Evolutionary conservation across 2,329 filamentous ascomycete genomes (phyloP), one percentile per base, ranked within the genome.

Genomic region (Macroventuria anomochaeta): DNA sequence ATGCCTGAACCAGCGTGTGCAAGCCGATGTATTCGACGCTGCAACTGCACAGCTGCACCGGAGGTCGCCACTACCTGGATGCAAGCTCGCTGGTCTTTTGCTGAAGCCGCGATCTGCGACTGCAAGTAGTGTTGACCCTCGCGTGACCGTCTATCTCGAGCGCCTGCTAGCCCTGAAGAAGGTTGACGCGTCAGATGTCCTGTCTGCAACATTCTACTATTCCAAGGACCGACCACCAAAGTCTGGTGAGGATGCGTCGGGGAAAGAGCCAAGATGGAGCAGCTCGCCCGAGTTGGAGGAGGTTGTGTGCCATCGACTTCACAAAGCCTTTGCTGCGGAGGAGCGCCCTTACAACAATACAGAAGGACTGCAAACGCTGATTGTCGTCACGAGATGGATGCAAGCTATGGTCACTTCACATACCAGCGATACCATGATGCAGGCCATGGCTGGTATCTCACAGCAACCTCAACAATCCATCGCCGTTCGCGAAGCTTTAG

Each of bases 401-500:
- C 68, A 73, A 23, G 65, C 71, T 7, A 68, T 75, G 69, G 70
- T 73, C n/a, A 70, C 70, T 7, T 71, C 72, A 42, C 72, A 75
- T 39, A 73, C 72, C 8, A 74, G 65, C 56, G 71, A 75, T 33
- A 71, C 71, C 10, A 72, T 76, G 65, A 68, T 75, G 23, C 70
- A 76, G 32, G 73, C 72, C 31, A 73, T 76, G 63, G 55, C 13
- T 70, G 77, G 72, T 8, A 71, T 72, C 20, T 67, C 71, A 79
- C 81, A 32, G 73, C 80, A 46, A 79, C 82, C 31, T 76, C 82
- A 46, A 73, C 80, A 86, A 26, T 85, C 88, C 43, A 82, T 86
- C 76, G 84, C 81, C 37, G 79, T 86, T 1, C 81, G 85, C 17
- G 83, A 85, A 38, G 87, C 85, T 0, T 82, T 90, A 55, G 83